phyloP scores from a whole-genome alignment of 257 asterid genomes.

The Leonotis leonurus region DNA sequence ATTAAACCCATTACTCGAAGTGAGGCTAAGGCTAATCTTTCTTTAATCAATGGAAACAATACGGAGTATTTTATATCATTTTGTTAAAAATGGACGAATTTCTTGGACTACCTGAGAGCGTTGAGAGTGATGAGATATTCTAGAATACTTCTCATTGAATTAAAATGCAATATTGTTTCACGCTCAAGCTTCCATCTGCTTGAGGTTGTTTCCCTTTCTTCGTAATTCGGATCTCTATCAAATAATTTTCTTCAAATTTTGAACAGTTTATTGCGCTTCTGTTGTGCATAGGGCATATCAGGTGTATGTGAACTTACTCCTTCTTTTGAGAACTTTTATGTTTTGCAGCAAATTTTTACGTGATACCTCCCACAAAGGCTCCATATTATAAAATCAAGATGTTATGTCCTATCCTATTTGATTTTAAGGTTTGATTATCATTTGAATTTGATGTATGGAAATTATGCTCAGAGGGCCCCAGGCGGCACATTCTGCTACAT shows the following conservation, averaged over 20 bases:
- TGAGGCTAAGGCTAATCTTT: background rate
- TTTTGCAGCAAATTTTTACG: too few species aligned
- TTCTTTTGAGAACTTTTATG: too few species aligned
- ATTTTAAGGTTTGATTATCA: background rate
- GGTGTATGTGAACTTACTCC: too few species aligned
- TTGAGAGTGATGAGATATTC: conserved; percentile 45
- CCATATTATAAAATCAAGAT: background rate
- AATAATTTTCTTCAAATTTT: background rate
- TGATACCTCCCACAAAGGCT: background rate
- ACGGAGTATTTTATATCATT: conserved; percentile 14
- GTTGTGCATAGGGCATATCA: too few species aligned
- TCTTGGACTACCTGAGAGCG: conserved; percentile 78
- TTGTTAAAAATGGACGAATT: conserved; percentile 70
- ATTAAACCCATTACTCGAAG: background rate
- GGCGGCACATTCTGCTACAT: background rate
- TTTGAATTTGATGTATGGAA: too few species aligned
- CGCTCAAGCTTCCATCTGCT: background rate
- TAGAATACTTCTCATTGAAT: conserved; percentile 4
- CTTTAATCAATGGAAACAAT: background rate
- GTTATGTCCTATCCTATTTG: background rate
- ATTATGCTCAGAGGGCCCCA: too few species aligned
- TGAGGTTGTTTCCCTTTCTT: background rate
- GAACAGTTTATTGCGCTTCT: too few species aligned
- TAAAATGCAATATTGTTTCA: conserved; percentile 10
- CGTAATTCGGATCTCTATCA: background rate